These are phyloP conservation scores for Excoecaria cochinchinensis DNA, from an alignment of 345 rosid genomes.

Conservation along the genomic window DNA sequence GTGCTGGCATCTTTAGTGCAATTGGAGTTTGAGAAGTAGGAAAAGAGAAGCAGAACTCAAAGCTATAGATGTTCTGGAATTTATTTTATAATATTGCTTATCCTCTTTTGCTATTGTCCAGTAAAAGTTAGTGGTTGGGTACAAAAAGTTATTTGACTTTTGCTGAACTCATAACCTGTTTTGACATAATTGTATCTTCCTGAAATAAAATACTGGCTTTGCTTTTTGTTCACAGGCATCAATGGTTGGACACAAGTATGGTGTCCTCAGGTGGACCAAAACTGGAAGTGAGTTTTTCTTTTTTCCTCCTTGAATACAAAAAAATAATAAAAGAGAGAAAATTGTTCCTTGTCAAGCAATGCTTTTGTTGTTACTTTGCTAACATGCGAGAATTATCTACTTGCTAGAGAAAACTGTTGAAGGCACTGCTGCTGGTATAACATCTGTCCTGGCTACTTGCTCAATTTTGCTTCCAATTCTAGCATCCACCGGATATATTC, in stretches of 20 bases:
- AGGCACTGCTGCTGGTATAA: conserved; percentile 97
- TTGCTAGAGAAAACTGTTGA: conserved; percentile 86
- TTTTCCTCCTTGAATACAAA: background rate
- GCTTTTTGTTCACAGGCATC: conserved; percentile 63
- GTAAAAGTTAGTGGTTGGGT: background rate
- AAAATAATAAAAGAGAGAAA: background rate
- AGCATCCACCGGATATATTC: conserved; percentile 82
- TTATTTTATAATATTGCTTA: background rate
- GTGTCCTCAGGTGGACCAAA: conserved; percentile 94
- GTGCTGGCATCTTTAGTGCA: background rate
- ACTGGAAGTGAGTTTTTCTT: conserved; percentile 59
- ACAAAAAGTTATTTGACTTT: background rate
- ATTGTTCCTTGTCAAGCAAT: background rate
- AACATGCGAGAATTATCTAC: conserved; percentile 16
- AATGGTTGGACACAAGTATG: conserved; percentile 93
- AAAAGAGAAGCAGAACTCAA: background rate
- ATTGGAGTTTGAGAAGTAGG: background rate
- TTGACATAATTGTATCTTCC: background rate
- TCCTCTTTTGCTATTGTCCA: background rate
- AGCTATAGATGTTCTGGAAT: background rate
- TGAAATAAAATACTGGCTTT: background rate
- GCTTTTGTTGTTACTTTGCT: conserved; percentile 10
- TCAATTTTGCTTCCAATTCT: conserved; percentile 69
- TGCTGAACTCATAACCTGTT: background rate
- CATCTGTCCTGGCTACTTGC: conserved; percentile 80